These are phyloP conservation scores for Hygrocybe coccinea DNA, from an alignment of 768 basidiomycete species.

Conservation along the genomic window DNA sequence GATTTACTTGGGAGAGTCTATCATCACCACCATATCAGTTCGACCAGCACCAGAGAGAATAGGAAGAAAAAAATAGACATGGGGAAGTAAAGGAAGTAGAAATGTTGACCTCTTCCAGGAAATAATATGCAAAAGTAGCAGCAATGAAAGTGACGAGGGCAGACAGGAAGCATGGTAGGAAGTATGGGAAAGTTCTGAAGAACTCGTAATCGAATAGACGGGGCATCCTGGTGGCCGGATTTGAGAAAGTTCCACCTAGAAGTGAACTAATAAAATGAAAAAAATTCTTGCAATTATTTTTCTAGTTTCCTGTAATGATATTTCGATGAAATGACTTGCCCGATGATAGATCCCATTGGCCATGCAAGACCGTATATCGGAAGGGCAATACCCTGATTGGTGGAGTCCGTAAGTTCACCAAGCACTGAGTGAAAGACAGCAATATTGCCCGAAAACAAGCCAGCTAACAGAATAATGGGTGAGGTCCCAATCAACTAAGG, in stretches of 20 bases:
- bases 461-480: conserved; percentile 36
- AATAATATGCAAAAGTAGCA: conserved; percentile 39
- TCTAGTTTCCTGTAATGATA: background rate
- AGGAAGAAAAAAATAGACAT: too few relatives aligned
- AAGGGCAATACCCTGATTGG: conserved; percentile 52
- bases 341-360: conserved; percentile 54
- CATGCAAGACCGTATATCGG: conserved; percentile 55
- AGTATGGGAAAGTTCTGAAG: conserved; percentile 51
- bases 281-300: too few relatives aligned
- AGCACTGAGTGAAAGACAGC: conserved; percentile 57
- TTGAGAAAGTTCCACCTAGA: conserved; percentile 55
- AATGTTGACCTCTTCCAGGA: conserved; percentile 46
- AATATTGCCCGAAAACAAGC: conserved; percentile 55
- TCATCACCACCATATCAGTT: too few relatives aligned
- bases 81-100: too few relatives aligned
- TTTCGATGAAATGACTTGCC: conserved; percentile 32
- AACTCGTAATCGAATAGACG: conserved; percentile 38
- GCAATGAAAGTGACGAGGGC: conserved; percentile 37
- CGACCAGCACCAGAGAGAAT: too few relatives aligned
- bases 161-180: conserved; percentile 51
- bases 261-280: conserved; percentile 46
- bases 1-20: too few relatives aligned
- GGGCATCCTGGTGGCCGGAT: conserved; percentile 47
- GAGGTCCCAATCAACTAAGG: background rate
- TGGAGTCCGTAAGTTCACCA: conserved; percentile 55